Base-by-base conservation (phyloP, 257 asterid genomes). In the Haberlea rhodopensis region DNA sequence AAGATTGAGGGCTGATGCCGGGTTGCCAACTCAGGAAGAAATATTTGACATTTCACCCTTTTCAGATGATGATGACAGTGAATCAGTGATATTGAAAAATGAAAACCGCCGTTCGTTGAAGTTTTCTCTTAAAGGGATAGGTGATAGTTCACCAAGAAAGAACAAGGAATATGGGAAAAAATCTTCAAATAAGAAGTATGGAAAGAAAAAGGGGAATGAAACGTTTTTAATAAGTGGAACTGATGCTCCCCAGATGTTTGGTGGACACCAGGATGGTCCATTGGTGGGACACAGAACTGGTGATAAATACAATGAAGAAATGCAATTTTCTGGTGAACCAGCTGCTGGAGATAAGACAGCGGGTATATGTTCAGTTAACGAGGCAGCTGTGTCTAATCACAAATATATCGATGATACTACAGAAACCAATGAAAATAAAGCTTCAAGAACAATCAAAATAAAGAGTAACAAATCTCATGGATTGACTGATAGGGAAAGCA, bases 1-100 rank as follows among this genome's bases (percentile, higher is more conserved):
- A 68, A 86, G 85, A 75, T 77, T 88, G 80, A 86, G 97, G 80
- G 95, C 86, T 46, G 91, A 84, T 71, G 96, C 95, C 80, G 99
- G 99, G 69, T 82, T 94, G 83, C 99, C 99, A 19, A 82, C 86
- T 64, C 96, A 86, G 72, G 95, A 90, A 75, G 97, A 90, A 72
- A 84, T 87, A 62, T 86, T 87, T 67, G 79, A 79, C 65, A 80
- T 86, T 65, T 80, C 86, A 70, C 95, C 96, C 48, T 87, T 90
- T 75, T 90, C 97, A 10, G 99, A 94, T 58, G 99, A 94, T 71
- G 99, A 94, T 72, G 99, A 90, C 55, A 74, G 68, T 63, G 81
- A 73, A 37, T 89, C 89, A 56, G 53, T 27, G 40, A 10, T 51
- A 72, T 63, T 69, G 60, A 88, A 86, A 79, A 84, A 67, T 52